These are phyloP conservation scores for Geosiphon pyriformis DNA, from an alignment of 192 early-diverging fungal species.

Conservation along the genomic window DNA sequence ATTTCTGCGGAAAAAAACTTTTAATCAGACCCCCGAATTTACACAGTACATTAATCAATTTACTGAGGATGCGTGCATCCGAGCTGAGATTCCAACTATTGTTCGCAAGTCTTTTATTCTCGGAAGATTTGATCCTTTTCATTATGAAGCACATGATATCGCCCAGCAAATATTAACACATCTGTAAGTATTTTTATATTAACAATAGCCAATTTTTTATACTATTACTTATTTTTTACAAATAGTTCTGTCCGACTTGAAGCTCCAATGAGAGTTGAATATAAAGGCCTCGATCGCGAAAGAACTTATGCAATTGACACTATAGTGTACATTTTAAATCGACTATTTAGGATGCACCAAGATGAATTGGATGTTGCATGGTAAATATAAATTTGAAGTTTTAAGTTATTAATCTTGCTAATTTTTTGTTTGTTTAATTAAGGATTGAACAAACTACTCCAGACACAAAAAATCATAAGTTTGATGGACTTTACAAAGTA, in stretches of 20 bases:
- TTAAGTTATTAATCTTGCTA: not conserved
- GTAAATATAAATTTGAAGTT: slow-evolving; percentile 11
- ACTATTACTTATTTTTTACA: not conserved
- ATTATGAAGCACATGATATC: slow-evolving; percentile 13
- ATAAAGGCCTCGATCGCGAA: slow-evolving; percentile 1
- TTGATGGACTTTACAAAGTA: slow-evolving; percentile 12
- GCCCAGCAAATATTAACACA: slow-evolving; percentile 21
- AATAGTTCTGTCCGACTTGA: slow-evolving; percentile 14
- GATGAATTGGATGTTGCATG: slow-evolving; percentile 15
- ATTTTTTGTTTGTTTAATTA: slow-evolving; percentile 19
- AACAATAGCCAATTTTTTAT: slow-evolving; percentile 3
- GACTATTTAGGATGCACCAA: slow-evolving; percentile 17
- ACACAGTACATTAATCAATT: slow-evolving; percentile 9
- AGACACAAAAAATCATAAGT: slow-evolving; percentile 15
- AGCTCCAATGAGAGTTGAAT: slow-evolving; percentile 14
- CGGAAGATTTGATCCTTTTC: slow-evolving; percentile 6
- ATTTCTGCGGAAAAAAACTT: slow-evolving; percentile 6
- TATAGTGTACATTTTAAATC: slow-evolving; percentile 6
- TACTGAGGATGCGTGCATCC: slow-evolving; percentile 2
- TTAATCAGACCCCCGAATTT: not conserved
- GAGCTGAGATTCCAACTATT: slow-evolving; percentile 6
- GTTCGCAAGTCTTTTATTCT: slow-evolving; percentile 8
- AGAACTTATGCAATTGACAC: slow-evolving; percentile 14
- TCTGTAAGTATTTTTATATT: slow-evolving; percentile 19
- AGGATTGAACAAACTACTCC: slow-evolving; percentile 13